These are phyloP conservation scores for Wallacemonas sp. DNA, from an alignment of 208 protist species.

Conservation along the genomic window DNA sequence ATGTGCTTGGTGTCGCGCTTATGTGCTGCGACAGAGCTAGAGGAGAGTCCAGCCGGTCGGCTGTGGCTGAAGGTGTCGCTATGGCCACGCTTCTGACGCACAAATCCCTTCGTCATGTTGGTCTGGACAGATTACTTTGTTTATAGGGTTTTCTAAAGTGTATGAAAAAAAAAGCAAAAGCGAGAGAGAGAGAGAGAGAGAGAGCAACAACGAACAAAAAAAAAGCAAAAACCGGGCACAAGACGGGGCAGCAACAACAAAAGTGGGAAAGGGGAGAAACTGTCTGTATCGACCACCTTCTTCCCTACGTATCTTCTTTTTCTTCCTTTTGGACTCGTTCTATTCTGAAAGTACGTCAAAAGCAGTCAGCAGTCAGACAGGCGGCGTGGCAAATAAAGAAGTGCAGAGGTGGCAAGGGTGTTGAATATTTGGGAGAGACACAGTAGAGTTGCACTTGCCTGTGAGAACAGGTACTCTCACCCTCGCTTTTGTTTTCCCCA, in stretches of 20 bases:
- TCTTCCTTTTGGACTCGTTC: no score
- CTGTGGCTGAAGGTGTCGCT: not conserved
- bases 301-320: no score
- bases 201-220: conserved; percentile 13
- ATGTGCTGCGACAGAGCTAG: not conserved
- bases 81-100: conserved; percentile 1
- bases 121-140: not conserved
- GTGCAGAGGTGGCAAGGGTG: no score
- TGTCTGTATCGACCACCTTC: not conserved
- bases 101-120: conserved; percentile 5
- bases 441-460: no score
- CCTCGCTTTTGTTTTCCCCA: no score
- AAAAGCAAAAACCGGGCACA: not conserved
- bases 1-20: conserved; percentile 42
- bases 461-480: no score
- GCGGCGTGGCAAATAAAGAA: no score
- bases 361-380: no score
- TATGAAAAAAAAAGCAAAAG: conserved; percentile 11
- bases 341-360: no score
- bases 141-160: conserved; percentile 16
- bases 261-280: conserved; percentile 16
- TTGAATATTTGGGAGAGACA: no score
- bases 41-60: not conserved
- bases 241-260: no score
- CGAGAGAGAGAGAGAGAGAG: conserved; percentile 10